Conservation (phyloP, 169 alveolate genomes). For the Eimeria praecox region DNA sequence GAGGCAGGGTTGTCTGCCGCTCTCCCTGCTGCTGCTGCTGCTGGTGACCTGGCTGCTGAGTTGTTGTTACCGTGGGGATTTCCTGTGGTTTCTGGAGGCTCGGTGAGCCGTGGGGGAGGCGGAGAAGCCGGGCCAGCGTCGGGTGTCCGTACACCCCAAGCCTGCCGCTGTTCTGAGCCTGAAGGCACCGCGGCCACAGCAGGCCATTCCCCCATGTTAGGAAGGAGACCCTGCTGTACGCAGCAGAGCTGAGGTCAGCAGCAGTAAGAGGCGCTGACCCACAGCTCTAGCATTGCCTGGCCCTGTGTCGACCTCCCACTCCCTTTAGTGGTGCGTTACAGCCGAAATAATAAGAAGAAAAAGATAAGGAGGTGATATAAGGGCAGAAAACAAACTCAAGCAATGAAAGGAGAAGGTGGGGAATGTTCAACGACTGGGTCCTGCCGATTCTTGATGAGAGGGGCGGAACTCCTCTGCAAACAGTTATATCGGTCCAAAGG, state of each 20-base stretch:
- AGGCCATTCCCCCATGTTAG: conserved; percentile 51
- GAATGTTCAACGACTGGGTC: neutral
- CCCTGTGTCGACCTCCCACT: no score
- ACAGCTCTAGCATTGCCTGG: neutral
- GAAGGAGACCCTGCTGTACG: neutral
- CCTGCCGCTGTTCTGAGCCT: conserved; percentile 14
- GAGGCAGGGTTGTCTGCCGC: neutral
- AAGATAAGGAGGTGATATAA: neutral
- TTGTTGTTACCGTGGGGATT: no score
- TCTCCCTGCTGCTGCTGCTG: conserved; percentile 27
- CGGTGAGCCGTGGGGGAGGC: neutral
- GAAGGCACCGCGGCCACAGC: conserved; percentile 24
- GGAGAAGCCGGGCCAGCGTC: conserved; percentile 1
- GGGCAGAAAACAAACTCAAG: neutral
- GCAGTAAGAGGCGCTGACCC: conserved; percentile 11
- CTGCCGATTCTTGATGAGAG: neutral
- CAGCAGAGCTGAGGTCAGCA: neutral
- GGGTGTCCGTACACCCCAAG: neutral
- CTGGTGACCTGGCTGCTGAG: neutral
- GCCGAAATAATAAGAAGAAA: neutral
- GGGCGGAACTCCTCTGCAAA: neutral
- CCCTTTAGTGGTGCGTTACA: no score
- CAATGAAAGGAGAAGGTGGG: neutral
- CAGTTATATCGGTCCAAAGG: no score
- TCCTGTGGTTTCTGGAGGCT: neutral